These are phyloP conservation scores for Mytilinidion resinicola DNA, from an alignment of 495 filamentous ascomycete species.

Conservation along the genomic window DNA sequence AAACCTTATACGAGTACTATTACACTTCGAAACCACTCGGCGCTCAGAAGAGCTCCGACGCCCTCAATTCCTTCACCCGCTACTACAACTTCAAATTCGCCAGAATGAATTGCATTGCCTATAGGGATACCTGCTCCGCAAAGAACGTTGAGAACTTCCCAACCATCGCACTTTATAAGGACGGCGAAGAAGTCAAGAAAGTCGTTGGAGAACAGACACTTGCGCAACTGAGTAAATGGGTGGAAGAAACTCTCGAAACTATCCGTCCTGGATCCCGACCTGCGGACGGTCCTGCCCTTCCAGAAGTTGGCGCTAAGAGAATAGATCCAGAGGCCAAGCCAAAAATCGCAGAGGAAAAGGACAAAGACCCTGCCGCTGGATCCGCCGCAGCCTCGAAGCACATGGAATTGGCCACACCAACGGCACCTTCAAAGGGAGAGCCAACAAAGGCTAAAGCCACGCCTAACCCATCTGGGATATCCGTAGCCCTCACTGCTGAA, in stretches of 20 bases:
- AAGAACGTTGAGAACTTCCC: slow-evolving; percentile 64
- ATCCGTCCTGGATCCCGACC: slow-evolving; percentile 75
- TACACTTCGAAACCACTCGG: slow-evolving; percentile 74
- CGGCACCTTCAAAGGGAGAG: slow-evolving; percentile 34
- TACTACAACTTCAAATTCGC: slow-evolving; percentile 92
- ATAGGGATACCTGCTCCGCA: slow-evolving; percentile 63
- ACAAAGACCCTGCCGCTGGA: slow-evolving; percentile 44
- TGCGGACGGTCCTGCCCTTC: slow-evolving; percentile 52
- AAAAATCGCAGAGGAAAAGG: slow-evolving; percentile 43
- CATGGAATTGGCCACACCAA: slow-evolving; percentile 12
- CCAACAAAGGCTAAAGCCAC: slow-evolving; percentile 29
- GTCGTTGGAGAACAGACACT: slow-evolving; percentile 58
- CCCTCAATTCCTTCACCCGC: slow-evolving; percentile 56
- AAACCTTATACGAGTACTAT: slow-evolving; percentile 93
- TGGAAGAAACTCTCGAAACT: slow-evolving; percentile 72
- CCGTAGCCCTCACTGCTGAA: slow-evolving; percentile 71
- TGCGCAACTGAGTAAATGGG: slow-evolving; percentile 52
- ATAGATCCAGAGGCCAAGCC: slow-evolving; percentile 45
- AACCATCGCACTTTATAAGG: slow-evolving; percentile 72
- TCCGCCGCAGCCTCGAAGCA: slow-evolving; percentile 44
- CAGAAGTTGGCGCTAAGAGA: slow-evolving; percentile 50
- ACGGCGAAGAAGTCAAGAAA: slow-evolving; percentile 61
- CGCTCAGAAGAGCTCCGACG: slow-evolving; percentile 37
- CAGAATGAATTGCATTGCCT: slow-evolving; percentile 74
- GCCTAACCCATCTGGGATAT: slow-evolving; percentile 59